Evolutionary conservation across 768 basidiomycete genomes (phyloP).

Genomic region (Kockovaella imperatae): DNA sequence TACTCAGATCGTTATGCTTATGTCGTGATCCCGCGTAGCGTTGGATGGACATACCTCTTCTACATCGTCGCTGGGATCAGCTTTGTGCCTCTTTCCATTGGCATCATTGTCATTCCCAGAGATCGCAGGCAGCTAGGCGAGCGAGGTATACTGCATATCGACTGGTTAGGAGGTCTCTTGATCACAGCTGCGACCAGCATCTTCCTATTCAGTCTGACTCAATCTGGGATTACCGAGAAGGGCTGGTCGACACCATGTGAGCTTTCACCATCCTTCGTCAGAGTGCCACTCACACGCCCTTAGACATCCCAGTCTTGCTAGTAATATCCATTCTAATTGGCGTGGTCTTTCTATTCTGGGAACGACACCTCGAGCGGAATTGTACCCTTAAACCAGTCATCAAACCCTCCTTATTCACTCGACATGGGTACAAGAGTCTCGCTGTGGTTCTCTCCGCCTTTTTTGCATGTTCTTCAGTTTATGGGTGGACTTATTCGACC

Average conservation of each 20-base stretch:
- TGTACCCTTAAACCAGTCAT: conserved; percentile 19
- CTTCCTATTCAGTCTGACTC: conserved; percentile 63
- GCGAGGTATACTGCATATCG: conserved; percentile 49
- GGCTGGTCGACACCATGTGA: conserved; percentile 57
- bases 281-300: not conserved
- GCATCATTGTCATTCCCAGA: conserved; percentile 54
- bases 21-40: conserved; percentile 5
- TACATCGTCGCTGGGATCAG: conserved; percentile 58
- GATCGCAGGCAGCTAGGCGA: conserved; percentile 41
- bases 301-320: conserved; percentile 63
- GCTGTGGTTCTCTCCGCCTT: conserved; percentile 7
- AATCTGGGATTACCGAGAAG: conserved; percentile 53
- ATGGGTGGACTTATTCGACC: conserved; percentile 7
- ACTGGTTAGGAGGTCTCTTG: conserved; percentile 68
- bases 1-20: too few species aligned
- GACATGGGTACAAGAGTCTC: conserved; percentile 12
- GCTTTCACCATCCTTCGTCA: conserved; percentile 25
- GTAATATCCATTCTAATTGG: conserved; percentile 56
- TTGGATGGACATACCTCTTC: conserved; percentile 62
- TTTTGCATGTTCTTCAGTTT: conserved; percentile 5
- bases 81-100: conserved; percentile 53
- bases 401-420: conserved; percentile 22
- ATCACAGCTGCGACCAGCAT: conserved; percentile 58
- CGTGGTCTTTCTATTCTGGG: conserved; percentile 57
- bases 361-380: conserved; percentile 53